Evolutionary conservation across 176 grass and related monocot genomes (phyloP), one percentile per base, ranked within the genome.

Genomic region (Triticum monococcum): DNA sequence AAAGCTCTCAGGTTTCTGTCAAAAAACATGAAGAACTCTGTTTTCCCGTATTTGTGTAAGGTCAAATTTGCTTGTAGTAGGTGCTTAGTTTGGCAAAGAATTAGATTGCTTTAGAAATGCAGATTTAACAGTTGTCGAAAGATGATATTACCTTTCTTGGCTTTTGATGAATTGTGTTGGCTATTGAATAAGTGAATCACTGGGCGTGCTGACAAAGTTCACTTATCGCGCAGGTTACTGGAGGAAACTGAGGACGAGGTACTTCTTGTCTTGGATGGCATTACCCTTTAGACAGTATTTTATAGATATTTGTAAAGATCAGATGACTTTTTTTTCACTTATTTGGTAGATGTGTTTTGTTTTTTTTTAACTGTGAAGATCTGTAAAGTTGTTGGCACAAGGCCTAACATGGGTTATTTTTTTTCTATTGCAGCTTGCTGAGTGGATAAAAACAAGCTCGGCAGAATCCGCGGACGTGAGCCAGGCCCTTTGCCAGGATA

Each of bases 241-340:
- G 97, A 98, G 84, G 94, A 98, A 68, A 96, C 90, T 2, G 97
- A 96, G 87, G 97, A 98, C 83, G 89, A 98, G 88, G 94, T 96
- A 77, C 9, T 48, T 43, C 66, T 73, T 79, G 23, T 52, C 38
- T 82, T 66, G 23, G 37, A 36, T 86, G 23, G 8, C 11, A 74
- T 79, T 25, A 46, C 24, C 72, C 41, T 75, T 50, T 0, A 25
- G 35, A 67, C 8, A 50, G 3, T 45, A 35, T 18, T 89, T 22
- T 56, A 12, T 52, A 54, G 50, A 54, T 54, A 0, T 54, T 54
- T 54, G 50, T 18, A 7, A 54, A 18, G 0, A 54, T 0, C 50
- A 54, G 0, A 54, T 54, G 48, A 18, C 0, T 50, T 18, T 54
- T 17, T 18, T 26, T 2, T 13, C 12, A 30, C 4, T 50, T 67